Base-by-base conservation (phyloP, 306 rosid species). In the Cicer yamashitae region DNA sequence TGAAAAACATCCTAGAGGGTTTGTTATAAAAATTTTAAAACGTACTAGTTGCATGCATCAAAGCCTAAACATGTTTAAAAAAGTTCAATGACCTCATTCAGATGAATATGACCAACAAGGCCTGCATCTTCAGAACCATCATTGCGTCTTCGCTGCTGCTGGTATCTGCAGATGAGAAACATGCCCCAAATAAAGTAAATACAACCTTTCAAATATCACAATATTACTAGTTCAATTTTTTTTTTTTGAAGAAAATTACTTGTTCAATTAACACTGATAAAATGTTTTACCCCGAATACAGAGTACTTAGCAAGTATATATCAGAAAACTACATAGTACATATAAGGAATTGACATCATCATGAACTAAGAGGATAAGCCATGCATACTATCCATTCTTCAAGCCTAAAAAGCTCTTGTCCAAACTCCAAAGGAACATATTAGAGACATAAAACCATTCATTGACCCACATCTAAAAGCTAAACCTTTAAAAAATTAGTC, bases 81-180 rank as follows among this genome's bases (percentile, higher is more conserved):
- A 1, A 78, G 74, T 56, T 7, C 4, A 44, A 79, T 47, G 66
- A 94, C 98, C 96, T 90, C 87, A 39, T 94, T 75, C 15, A 94
- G 87, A 82, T 87, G 92, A 79, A 94, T 53, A 73, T 94, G 98
- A 70, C 97, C 97, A 79, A 90, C 87, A 62, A 94, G 96, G 53
- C 98, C 98, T 3, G 96, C 91, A 78, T 79, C 94, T 51, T 77
- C 82, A 77, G 75, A 10, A 65, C 83, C 75, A 30, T 52, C 85
- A 10, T 46, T 76, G 17, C 34, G 46, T 78, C 82, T 64, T 12
- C 78, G 84, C 64, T 87, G 86, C 20, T 40, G 54, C 38, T 77
- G 80, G 82, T 91, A 94, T 75, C 98, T 94, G 91, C 69, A 87
- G 3, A 56, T 13, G 57, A 70, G 54, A 77, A 65, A 63, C n/a